A percentile compares a stretch with the other conserved stretches of the same genome.
phyloP scores from a whole-genome alignment of 768 basidiomycete genomes.

The Tephrocybe sp. region DNA sequence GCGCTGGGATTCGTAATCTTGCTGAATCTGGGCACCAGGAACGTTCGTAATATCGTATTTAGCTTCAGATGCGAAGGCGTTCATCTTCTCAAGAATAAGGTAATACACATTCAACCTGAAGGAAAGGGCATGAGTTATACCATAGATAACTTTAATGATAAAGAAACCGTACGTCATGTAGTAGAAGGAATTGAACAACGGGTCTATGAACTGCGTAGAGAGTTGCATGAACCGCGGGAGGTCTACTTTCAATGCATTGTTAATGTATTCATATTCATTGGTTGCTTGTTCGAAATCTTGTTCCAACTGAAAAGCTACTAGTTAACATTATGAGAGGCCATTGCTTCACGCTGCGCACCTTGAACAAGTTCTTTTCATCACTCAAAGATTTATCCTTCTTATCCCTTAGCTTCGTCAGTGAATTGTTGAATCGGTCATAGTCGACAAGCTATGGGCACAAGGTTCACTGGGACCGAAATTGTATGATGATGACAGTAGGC shows the following conservation, averaged over 20 bases:
- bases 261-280: slow-evolving; percentile 92
- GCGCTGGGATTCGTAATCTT: slow-evolving; percentile 77
- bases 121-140: slow-evolving; percentile 1
- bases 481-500: slow-evolving; percentile 9
- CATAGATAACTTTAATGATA: neutral
- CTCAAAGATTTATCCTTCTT: slow-evolving; percentile 97
- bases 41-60: slow-evolving; percentile 73
- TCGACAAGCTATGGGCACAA: slow-evolving; percentile 63
- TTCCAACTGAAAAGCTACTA: slow-evolving; percentile 56
- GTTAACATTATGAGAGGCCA: slow-evolving; percentile 14
- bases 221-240: slow-evolving; percentile 91
- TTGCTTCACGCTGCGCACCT: slow-evolving; percentile 46
- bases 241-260: slow-evolving; percentile 85
- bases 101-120: slow-evolving; percentile 89
- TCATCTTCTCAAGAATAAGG: slow-evolving; percentile 91
- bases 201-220: slow-evolving; percentile 88
- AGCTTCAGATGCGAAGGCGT: slow-evolving; percentile 73
- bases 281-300: slow-evolving; percentile 94
- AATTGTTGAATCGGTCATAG: slow-evolving; percentile 96
- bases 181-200: slow-evolving; percentile 97
- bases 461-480: neutral
- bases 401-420: slow-evolving; percentile 90
- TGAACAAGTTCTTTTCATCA: slow-evolving; percentile 97
- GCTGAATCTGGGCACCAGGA: slow-evolving; percentile 65
- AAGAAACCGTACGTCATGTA: slow-evolving; percentile 88